A percentile compares a stretch with the other conserved stretches of the same genome.
Evolutionary conservation across 139 green algal genomes (phyloP).

Genomic region (Yamagishiella unicocca): DNA sequence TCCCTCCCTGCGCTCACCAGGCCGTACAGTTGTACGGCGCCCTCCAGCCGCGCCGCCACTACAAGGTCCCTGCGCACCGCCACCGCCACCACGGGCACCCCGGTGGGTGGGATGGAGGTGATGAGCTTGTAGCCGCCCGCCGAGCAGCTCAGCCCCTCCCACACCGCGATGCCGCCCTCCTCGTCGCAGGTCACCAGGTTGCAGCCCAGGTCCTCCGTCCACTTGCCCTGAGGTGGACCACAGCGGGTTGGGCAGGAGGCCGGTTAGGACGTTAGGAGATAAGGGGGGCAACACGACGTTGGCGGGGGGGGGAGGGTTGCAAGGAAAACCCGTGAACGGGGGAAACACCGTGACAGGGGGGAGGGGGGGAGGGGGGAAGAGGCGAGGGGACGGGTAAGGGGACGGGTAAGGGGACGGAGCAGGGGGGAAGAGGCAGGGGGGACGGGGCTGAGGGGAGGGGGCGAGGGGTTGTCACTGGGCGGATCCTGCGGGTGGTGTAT

Average conservation of each 20-base stretch:
- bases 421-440: background rate
- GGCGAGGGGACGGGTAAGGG: background rate
- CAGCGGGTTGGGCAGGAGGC: too few species aligned
- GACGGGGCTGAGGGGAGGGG: background rate
- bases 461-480: too few species aligned
- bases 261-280: too few species aligned
- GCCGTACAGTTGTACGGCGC: slow-evolving; percentile 49
- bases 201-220: slow-evolving; percentile 47
- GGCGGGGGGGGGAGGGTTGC: too few species aligned
- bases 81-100: slow-evolving; percentile 45
- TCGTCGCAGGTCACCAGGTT: slow-evolving; percentile 56
- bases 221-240: slow-evolving; percentile 45
- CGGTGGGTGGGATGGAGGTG: background rate
- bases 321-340: too few species aligned
- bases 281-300: too few species aligned
- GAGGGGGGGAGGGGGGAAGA: background rate
- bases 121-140: slow-evolving; percentile 15
- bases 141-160: background rate
- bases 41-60: slow-evolving; percentile 51
- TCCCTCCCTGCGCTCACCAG: slow-evolving; percentile 40
- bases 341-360: too few species aligned
- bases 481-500: too few species aligned
- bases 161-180: slow-evolving; percentile 55
- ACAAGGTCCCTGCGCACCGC: slow-evolving; percentile 57
- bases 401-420: too few species aligned